Evolutionary conservation across 2,329 filamentous ascomycete genomes (phyloP), one percentile per base, ranked within the genome.

Genomic region (Colletotrichum sp.): DNA sequence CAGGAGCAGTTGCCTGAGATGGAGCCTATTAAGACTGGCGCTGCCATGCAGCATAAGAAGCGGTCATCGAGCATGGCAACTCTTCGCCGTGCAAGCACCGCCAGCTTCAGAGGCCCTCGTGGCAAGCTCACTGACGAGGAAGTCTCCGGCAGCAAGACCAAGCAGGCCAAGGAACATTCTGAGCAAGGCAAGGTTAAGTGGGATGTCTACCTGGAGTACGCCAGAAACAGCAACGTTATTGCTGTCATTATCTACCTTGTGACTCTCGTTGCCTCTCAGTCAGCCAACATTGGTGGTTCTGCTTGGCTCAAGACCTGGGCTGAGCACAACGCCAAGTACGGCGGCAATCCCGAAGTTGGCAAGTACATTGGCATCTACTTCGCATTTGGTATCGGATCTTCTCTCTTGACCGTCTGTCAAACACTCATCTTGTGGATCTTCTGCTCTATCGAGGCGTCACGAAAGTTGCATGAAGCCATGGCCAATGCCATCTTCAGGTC

Each of bases 171-270:
- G 85, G 97, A 99, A 84, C 94, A 94, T 79, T 91, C 92, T 3
- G 96, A 99, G 84, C 96, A 99, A 86, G 97, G 97, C 81, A 98
- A 99, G 84, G 97, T 99, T 80, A 99, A 98, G 85, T 99, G 97
- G 96, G 91, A 93, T 78, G 96, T 99, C 32, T 99, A 99, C 82
- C 88, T 89, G 21, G 96, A 98, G 85, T 99, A 99, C 81, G 98
- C 97, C 72, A 98, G 95, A 86, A 95, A 95, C 75, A 98, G 95
- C 88, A 98, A 99, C 83, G 85, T 98, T 18, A 88, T 91, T 72
- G 98, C 97, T 15, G 97, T 99, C 10, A 85, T 85, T 18, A 89
- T 98, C 79, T 99, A 99, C 84, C 81, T 98, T 18, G 62, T 94
- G 59, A 92, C 95, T 70, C 89, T 99, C 62, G 81, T 99, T 75